Base-by-base conservation (phyloP, 371 early-diverging fungal species). In the Mortierella sp. region DNA sequence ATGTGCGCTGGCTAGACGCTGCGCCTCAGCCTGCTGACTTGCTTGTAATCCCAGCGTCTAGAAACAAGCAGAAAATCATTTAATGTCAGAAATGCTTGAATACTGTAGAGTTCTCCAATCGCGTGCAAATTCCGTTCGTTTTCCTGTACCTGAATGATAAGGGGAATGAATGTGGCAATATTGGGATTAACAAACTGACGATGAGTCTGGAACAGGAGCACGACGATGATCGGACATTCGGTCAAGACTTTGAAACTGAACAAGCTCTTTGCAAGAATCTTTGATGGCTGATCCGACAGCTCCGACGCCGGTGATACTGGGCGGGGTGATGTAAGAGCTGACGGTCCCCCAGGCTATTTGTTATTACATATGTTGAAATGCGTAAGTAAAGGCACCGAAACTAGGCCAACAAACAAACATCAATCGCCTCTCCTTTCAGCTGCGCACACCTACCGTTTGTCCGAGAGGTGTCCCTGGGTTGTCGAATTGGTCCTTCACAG, bases 211-310 rank as follows among this genome's bases (percentile, higher is more conserved):
- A 98, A 95, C 9, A 98, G 82, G 14, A 98, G 82, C 1, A 97
- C 99, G n/a, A 99, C 93, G 50, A 98, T 97, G 42, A 97, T 94
- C 0, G 99, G 99, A 61, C 97, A 96, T 71, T 99, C 99, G 0
- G 95, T 95, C 70, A 99, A 70, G 12, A 98, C 97, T 80, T 98
- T 98, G 86, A 99, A 99, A 57, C 95, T 95, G 64, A 83, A 86
- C 75, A 93, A 76, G 63, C 95, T 93, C 64, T 81, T 88, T 24
- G 84, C 85, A 2, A 97, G 83, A 17, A 86, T 82, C 70, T 93
- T 94, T 32, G 80, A 75, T 4, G 92, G 80, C 17, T 82, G 78
- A 24, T 79, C 78, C 27, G 86, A 56, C 11, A 83, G 34, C 24
- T 93, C 94, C 1, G 88, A 83, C 21, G 89, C 92, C 15, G 94